Evolutionary conservation across 164 flowering plant genomes (phyloP), one percentile per base, ranked within the genome.

Genomic region (Umbilicus rupestris): DNA sequence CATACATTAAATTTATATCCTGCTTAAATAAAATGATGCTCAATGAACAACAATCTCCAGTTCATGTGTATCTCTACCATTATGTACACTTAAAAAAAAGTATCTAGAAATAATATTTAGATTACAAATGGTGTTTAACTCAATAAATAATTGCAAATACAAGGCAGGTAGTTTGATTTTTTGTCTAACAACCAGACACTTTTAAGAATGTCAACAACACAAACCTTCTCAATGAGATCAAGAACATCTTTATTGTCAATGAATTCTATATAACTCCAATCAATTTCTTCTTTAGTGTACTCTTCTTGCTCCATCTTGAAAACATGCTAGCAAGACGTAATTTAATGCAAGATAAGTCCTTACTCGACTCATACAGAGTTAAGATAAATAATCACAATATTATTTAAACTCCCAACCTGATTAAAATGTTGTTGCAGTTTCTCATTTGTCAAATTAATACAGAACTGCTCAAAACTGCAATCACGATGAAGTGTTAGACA

Each of bases 291-390:
- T 63, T 73, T 80, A 5, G 81, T 77, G 67, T 83, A 83, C 67
- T 79, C 84, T 68, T 83, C 86, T 76, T 83, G 86, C 70, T 83
- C 84, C 86, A 83, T 81, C 77, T 81, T 83, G 68, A 83, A 83
- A 39, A 83, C 84, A 65, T 83, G 86, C 86, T 83, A 83, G 19
- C 60, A 55, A 28, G 60, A 28, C 12, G 30, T 24, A 41, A 4
- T 44, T 28, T 2, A 55, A 26, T 55, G 33, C 60, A 28, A 28
- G 3, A 55, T 24, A 26, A 55, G 60, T 28, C 5, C 29, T 28
- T 55, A 26, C 17, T 28, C 15, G 28, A 28, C 19, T 55, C 33
- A 55, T 12, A 55, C 14, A 28, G 33, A 55, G 29, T 26, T 26
- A 11, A 55, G 33, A 55, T 0, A 22, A 19, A 19, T 12, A 28